Evolutionary conservation across 179 eudicot genomes (phyloP).

Genomic region (Carnegiea gigantea): DNA sequence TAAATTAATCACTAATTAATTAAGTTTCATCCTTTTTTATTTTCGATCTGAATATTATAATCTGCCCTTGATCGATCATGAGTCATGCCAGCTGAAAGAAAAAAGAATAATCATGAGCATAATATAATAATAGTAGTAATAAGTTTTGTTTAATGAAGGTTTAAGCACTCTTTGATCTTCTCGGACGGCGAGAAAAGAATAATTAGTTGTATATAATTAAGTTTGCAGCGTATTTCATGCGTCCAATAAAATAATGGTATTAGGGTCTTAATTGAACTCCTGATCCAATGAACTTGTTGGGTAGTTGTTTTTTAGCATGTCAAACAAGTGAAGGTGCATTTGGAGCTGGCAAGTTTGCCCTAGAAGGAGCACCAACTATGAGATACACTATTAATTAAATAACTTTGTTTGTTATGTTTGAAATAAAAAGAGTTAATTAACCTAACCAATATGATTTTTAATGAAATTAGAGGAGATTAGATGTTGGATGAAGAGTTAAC

Average conservation of each 20-base stretch:
- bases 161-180: slow-evolving; percentile 32
- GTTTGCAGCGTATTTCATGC: slow-evolving; percentile 35
- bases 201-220: slow-evolving; percentile 11
- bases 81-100: slow-evolving; percentile 21
- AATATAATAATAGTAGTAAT: slow-evolving; percentile 19
- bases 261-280: slow-evolving; percentile 26
- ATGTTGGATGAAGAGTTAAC: no score
- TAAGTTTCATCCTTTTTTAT: slow-evolving; percentile 9
- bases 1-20: slow-evolving; percentile 10
- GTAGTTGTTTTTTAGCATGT: slow-evolving; percentile 25
- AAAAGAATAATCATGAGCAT: not conserved
- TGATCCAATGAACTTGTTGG: slow-evolving; percentile 41
- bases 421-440: no score
- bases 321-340: slow-evolving; percentile 30
- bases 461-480: no score
- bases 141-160: slow-evolving; percentile 29
- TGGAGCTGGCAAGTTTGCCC: slow-evolving; percentile 35
- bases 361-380: slow-evolving; percentile 22
- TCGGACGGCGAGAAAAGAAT: slow-evolving; percentile 28
- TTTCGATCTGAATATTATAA: slow-evolving; percentile 6
- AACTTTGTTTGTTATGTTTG: no score
- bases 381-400: not conserved
- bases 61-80: slow-evolving; percentile 26
- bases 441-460: no score
- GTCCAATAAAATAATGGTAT: slow-evolving; percentile 20